phyloP scores from a whole-genome alignment of 352 stramenopile genomes.

The Pythium volutum region DNA sequence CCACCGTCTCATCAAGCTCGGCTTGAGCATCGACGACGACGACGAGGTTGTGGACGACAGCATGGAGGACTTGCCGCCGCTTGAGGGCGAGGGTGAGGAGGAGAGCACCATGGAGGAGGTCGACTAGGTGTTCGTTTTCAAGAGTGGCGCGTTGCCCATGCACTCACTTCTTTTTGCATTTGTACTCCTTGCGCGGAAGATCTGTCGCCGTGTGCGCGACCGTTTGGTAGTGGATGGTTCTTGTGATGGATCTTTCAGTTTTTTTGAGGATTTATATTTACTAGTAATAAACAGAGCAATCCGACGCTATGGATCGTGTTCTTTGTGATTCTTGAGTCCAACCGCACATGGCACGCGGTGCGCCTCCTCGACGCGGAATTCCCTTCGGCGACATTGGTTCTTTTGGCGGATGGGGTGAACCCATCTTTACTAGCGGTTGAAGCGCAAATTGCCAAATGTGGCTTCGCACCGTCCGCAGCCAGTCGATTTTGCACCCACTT shows the following conservation, averaged over 20 bases:
- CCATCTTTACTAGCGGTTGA: background rate
- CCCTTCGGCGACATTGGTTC: too few relatives aligned
- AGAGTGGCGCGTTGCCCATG: background rate
- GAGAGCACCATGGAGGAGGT: conserved; percentile 99
- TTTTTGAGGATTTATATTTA: conserved; percentile 68
- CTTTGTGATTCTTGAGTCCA: too few relatives aligned
- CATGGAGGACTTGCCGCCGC: conserved; percentile 96
- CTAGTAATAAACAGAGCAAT: conserved; percentile 42
- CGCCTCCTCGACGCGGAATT: too few relatives aligned
- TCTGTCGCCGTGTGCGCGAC: conserved; percentile 6
- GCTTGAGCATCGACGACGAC: conserved; percentile 98
- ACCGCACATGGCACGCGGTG: too few relatives aligned
- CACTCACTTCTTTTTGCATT: conserved; percentile 2
- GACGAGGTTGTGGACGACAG: conserved; percentile 92
- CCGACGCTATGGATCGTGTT: conserved; percentile 1
- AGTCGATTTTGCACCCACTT: conserved; percentile 18
- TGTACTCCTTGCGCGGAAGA: conserved; percentile 11
- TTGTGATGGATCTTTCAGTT: conserved; percentile 36
- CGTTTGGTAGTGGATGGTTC: conserved; percentile 17
- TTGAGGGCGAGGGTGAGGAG: conserved; percentile 96
- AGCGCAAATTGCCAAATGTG: background rate
- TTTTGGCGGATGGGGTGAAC: too few relatives aligned
- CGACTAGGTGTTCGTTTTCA: conserved; percentile 83
- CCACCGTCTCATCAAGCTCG: conserved; percentile 99
- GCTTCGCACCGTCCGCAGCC: conserved; percentile 10